phyloP scores from a whole-genome alignment of 148 eudicot genomes.

The Chenopodium formosanum region DNA sequence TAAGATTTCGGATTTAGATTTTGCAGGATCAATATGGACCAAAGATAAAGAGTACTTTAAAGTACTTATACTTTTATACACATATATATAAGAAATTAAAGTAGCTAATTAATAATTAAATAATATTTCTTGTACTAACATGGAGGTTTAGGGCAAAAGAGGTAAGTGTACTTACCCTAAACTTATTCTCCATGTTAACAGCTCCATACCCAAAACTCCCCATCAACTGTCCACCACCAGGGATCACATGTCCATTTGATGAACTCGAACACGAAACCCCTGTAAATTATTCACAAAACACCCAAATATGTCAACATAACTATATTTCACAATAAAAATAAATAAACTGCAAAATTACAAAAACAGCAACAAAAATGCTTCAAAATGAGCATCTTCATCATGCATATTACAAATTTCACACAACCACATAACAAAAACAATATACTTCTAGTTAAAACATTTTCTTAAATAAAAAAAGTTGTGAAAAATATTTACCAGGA shows the following conservation, averaged over 20 bases:
- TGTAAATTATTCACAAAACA: slow-evolving; percentile 14
- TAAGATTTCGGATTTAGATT: background rate
- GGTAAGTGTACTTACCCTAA: slow-evolving; percentile 45
- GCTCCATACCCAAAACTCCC: slow-evolving; percentile 76
- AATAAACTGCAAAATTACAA: background rate
- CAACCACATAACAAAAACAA: too few species aligned
- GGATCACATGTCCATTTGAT: slow-evolving; percentile 41
- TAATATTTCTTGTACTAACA: background rate
- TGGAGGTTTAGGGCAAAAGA: slow-evolving; percentile 18
- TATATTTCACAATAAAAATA: background rate
- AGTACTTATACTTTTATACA: background rate
- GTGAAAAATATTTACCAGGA: slow-evolving; percentile 17
- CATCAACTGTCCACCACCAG: slow-evolving; percentile 59
- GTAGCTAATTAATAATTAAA: background rate
- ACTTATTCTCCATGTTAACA: slow-evolving; percentile 70
- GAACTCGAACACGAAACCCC: slow-evolving; percentile 46
- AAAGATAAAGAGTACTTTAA: background rate
- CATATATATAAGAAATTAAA: background rate
- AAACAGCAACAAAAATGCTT: background rate
- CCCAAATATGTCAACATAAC: background rate
- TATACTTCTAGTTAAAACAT: too few species aligned
- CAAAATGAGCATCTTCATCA: background rate
- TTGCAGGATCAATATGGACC: slow-evolving; percentile 2
- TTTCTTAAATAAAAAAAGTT: background rate
- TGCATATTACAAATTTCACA: background rate